Evolutionary conservation across 805 yeast species (phyloP), one percentile per base, ranked within the genome.

Genomic region (Tetrapisispora nanseiensis): DNA sequence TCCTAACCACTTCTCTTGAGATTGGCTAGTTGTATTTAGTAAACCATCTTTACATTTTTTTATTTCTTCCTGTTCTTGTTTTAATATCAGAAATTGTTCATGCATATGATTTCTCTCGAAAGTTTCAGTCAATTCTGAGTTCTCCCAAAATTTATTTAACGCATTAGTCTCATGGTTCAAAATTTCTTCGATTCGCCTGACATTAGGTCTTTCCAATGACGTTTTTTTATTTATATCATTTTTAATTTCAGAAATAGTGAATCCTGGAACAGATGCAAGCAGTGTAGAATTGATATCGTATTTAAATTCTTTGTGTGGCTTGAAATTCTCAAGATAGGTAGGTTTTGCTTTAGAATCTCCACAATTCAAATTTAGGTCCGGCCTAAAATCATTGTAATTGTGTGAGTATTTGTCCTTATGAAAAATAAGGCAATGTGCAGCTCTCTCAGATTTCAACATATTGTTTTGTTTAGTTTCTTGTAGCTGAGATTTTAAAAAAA

Each of bases 361-460:
- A 37, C 65, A 59, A 34, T 49, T 45, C 8, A 48, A 19, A 6
- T 50, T 39, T 6, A 54, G 35, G 41, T 60, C 63, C 5, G 65
- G 63, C 40, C 62, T 45, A 40, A 44, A 59, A 11, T 37, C 41
- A 6, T 41, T 33, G 18, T 24, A 21, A 16, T 40, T 44, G 8
- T 31, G 34, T 6, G 21, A 11, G 34, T 55, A 58, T 8, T 37
- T 45, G 27, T 44, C 37, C 26, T 46, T 48, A 40, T 60, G 63
- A 43, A 59, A 60, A 15, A 59, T 43, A 9, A 52, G 37, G 33
- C 60, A 55, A 43, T 60, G 65, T 21, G 55, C 54, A 16, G 63
- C 59, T 30, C 51, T 46, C 37, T 60, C 65, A 8, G 60, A 44
- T 18, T 37, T 41, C 3, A 51, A 42, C 27, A 47, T 40, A 16